Conservation (phyloP, 192 early-diverging fungal genomes). For the Umbelopsis ramanniana region DNA sequence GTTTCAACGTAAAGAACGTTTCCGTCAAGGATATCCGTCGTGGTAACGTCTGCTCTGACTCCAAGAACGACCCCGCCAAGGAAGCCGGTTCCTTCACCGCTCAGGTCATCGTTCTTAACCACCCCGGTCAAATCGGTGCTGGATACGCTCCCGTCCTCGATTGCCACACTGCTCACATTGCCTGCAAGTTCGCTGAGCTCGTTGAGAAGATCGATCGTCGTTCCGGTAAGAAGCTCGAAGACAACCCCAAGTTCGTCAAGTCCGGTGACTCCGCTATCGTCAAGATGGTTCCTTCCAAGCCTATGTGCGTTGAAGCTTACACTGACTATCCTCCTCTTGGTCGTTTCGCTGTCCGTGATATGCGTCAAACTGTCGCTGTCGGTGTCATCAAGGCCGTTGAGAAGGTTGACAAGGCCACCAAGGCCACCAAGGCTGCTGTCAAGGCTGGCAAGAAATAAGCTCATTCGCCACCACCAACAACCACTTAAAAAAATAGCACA, state of each 20-base stretch:
- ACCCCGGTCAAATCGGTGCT: slow-evolving; percentile 93
- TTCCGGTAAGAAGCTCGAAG: slow-evolving; percentile 93
- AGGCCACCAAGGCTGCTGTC: slow-evolving; percentile 80
- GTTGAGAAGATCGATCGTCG: slow-evolving; percentile 95
- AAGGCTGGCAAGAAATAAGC: slow-evolving; percentile 84
- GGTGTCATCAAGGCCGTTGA: slow-evolving; percentile 95
- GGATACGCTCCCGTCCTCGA: slow-evolving; percentile 96
- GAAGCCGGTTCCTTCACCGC: slow-evolving; percentile 88
- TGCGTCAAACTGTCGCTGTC: slow-evolving; percentile 97
- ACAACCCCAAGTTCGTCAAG: slow-evolving; percentile 95
- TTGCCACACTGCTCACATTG: slow-evolving; percentile 97
- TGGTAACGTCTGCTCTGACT: slow-evolving; percentile 95
- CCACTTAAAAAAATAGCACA: neutral
- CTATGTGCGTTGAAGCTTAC: slow-evolving; percentile 96
- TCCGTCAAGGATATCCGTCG: slow-evolving; percentile 98
- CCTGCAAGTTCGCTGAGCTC: slow-evolving; percentile 95
- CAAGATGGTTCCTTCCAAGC: slow-evolving; percentile 94
- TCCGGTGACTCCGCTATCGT: slow-evolving; percentile 94
- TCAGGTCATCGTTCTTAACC: slow-evolving; percentile 97
- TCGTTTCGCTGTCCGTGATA: slow-evolving; percentile 98
- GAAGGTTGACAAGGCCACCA: slow-evolving; percentile 77
- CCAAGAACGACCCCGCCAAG: slow-evolving; percentile 97
- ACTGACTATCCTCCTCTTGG: slow-evolving; percentile 93
- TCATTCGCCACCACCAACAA: neutral
- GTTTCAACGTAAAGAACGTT: slow-evolving; percentile 99